A percentile compares a stretch with the other conserved stretches of the same genome.
phyloP scores from a whole-genome alignment of 2,329 filamentous ascomycete species.

The Myriosclerotinia scirpicola region DNA sequence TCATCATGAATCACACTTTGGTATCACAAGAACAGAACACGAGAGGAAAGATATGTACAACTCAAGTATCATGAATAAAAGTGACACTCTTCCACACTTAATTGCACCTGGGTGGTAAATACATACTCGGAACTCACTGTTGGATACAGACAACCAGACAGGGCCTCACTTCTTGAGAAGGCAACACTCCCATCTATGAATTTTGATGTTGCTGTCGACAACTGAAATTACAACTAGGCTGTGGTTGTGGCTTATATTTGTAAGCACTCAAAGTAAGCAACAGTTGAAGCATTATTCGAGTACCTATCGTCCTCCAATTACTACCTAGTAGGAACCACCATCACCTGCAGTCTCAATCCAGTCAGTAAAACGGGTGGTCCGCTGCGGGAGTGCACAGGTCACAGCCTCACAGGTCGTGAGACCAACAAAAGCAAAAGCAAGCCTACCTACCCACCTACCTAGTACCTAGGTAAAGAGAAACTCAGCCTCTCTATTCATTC shows the following conservation, averaged over 20 bases:
- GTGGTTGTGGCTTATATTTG: slow-evolving; percentile 8
- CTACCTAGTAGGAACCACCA: not conserved
- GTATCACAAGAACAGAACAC: slow-evolving; percentile 17
- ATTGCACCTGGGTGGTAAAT: not conserved
- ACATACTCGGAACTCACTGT: too few species aligned
- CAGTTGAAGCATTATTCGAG: not conserved
- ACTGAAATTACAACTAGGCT: slow-evolving; percentile 10
- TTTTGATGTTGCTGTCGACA: not conserved
- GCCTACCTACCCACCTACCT: too few species aligned
- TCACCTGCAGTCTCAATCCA: too few species aligned
- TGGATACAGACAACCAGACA: not conserved
- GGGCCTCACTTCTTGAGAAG: too few species aligned
- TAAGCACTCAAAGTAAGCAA: too few species aligned
- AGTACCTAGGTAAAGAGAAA: not conserved
- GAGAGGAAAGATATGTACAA: slow-evolving; percentile 7
- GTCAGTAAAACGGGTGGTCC: slow-evolving; percentile 5
- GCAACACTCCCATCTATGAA: slow-evolving; percentile 8
- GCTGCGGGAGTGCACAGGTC: slow-evolving; percentile 19
- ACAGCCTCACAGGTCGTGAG: slow-evolving; percentile 14
- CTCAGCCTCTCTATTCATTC: slow-evolving; percentile 18
- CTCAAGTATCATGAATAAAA: not conserved
- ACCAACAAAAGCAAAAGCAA: slow-evolving; percentile 5
- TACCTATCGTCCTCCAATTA: too few species aligned
- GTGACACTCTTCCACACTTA: not conserved
- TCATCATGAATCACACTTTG: slow-evolving; percentile 7